A percentile compares a stretch with the other conserved stretches of the same genome.
phyloP scores from a whole-genome alignment of 75 land plant genomes.

The Pseudotsuga menziesii region DNA sequence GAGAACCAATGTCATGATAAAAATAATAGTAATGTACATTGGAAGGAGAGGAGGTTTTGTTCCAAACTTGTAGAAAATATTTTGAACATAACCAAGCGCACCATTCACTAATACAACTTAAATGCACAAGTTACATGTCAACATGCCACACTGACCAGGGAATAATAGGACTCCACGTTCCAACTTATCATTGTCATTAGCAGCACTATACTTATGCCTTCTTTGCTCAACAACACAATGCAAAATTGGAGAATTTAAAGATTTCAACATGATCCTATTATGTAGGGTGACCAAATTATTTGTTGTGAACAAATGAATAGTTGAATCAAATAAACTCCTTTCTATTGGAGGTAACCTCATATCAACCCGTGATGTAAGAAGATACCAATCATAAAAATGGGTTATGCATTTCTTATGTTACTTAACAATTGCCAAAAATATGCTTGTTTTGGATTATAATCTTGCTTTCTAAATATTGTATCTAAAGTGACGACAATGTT shows the following conservation, averaged over 20 bases:
- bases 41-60: no score
- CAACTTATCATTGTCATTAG: background rate
- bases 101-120: no score
- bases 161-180: background rate
- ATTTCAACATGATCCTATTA: background rate
- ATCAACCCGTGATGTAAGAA: background rate
- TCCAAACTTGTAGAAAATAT: no score
- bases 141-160: background rate
- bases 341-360: background rate
- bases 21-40: no score
- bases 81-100: no score
- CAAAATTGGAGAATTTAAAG: background rate
- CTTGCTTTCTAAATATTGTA: no score
- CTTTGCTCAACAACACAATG: fast-evolving
- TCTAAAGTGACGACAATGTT: no score
- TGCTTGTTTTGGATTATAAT: no score
- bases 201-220: background rate
- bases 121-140: background rate
- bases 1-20: no score
- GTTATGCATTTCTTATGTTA: background rate
- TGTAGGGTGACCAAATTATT: background rate
- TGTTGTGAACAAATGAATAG: background rate
- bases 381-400: background rate
- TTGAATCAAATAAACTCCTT: background rate
- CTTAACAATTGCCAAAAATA: no score